Base-by-base conservation (phyloP, 495 filamentous ascomycete genomes). In the Penicillium angulare region DNA sequence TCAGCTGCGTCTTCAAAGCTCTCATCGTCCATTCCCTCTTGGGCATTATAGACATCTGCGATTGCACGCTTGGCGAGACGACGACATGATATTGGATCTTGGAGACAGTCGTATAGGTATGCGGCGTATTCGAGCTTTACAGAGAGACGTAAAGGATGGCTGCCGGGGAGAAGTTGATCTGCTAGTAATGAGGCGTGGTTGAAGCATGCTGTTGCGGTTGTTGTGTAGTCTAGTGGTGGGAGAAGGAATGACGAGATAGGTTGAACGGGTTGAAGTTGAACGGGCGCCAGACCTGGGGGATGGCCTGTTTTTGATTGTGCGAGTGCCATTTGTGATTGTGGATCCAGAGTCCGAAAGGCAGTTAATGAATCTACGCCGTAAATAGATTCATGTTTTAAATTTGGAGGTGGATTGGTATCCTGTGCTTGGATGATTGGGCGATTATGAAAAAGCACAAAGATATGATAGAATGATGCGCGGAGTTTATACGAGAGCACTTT, bases 391-490 rank as follows among this genome's bases (percentile, higher is more conserved):
- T 60, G 53, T 39, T 56, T 54, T 46, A 56, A 42, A 35, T 58
- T 15, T 49, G 60, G 15, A 60, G 70, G 60, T 57, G 69, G 49
- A 8, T 63, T 52, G 43, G 75, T 69, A 16, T 75, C 71, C 35
- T 72, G 59, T 15, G 73, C 67, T 40, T 75, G 76, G 52, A 85
- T 66, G 5, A 77, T 72, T 7, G 84, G 84, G 41, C 84, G 74
- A 68, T 97, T 96, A 72, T 96, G 90, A 64, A 96, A 98, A 13
- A 97, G 79, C 43, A 96, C 95, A 63, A 95, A 96, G 50, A 98
- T 89, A 72, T 98, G 93, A 59, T 93, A 92, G 60, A 97, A 96
- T 21, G 86, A 91, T 5, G 95, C 93, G 50, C 90, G 85, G 17
- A 98, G 80, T 70, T 97, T 98, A 69, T 87, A 87, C 7, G 88